Evolutionary conservation across 2,329 filamentous ascomycete species (phyloP), one percentile per base, ranked within the genome.

Genomic region (Immersiporthe knoxdaviesiana): DNA sequence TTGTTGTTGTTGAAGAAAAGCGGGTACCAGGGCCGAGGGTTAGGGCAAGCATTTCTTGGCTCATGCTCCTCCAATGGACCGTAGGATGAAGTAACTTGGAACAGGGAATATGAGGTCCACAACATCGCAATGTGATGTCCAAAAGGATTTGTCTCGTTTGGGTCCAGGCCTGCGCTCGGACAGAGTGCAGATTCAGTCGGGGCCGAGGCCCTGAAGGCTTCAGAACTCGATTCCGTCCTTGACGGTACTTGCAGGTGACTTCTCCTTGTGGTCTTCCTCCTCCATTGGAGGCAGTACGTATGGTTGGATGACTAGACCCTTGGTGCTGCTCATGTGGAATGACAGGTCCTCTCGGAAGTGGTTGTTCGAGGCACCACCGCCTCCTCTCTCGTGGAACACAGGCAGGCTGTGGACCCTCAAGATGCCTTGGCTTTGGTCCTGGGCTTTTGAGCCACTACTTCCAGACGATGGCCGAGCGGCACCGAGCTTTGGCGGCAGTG

Each of bases 211-310:
- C 8, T 37, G 4, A 10, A 14, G 39, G 24, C 65, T 68, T 85
- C 76, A 93, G 75, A 97, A 97, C 65, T 96, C 92, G 63, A 97
- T 86, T 73, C 91, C 89, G 68, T 85, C 84, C 74, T 92, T 93
- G 65, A 84, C 85, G 2, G 85, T 84, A 72, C 85, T 86, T 71
- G 79, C 80, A 63, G 86, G 77, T 50, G 80, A 77, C 66, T 76
- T 77, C 52, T 79, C 77, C 68, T 77, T 79, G 18, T 80, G 79
- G 37, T 83, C 81, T 73, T 94, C 93, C 1, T 91, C 93, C 67
- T 94, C 92, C 54, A 95, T 84, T 0, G 96, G 96, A 35, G 96
- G 96, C 58, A 99, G 83, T 77, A 92, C 96, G 79, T 94, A 97
- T 0, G 94, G 93, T 75, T 91, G 92, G 72, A 99, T 93, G 52